A percentile compares a stretch with the other conserved stretches of the same genome.
Conservation (phyloP, 768 basidiomycete species). For the Sporobolomyces phaffii region DNA sequence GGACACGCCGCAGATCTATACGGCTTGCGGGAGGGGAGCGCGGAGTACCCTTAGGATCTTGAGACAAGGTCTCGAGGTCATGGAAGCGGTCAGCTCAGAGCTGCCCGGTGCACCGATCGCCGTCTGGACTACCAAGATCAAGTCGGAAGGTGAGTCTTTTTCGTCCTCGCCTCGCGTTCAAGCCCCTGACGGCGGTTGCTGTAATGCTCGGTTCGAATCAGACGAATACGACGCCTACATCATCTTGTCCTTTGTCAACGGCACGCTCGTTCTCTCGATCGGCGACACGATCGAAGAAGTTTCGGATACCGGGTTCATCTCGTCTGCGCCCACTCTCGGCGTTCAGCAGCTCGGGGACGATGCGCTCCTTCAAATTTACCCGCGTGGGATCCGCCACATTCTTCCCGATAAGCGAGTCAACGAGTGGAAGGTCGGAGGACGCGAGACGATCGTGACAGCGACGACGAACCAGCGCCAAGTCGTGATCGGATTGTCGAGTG, state of each 20-base stretch:
- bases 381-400: constrained; percentile 92
- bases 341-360: constrained; percentile 96
- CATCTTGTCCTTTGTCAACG: constrained; percentile 95
- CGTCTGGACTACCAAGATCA: constrained; percentile 93
- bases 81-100: constrained; percentile 89
- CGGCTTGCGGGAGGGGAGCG: constrained; percentile 84
- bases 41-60: constrained; percentile 82
- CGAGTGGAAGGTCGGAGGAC: constrained; percentile 75
- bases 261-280: constrained; percentile 90
- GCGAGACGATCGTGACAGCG: constrained; percentile 69
- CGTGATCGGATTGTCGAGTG: constrained; percentile 85
- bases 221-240: constrained; percentile 95
- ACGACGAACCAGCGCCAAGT: constrained; percentile 97
- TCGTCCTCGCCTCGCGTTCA: background rate
- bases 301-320: constrained; percentile 96
- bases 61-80: constrained; percentile 89
- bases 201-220: constrained; percentile 45
- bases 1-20: constrained; percentile 91
- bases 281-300: constrained; percentile 99
- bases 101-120: constrained; percentile 96
- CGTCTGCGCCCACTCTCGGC: constrained; percentile 89
- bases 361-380: constrained; percentile 91
- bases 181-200: background rate
- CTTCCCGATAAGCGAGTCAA: constrained; percentile 84
- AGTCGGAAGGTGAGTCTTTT: constrained; percentile 67